phyloP scores from a whole-genome alignment of 2,329 filamentous ascomycete genomes.

The Chalaropsis thielavioides region DNA sequence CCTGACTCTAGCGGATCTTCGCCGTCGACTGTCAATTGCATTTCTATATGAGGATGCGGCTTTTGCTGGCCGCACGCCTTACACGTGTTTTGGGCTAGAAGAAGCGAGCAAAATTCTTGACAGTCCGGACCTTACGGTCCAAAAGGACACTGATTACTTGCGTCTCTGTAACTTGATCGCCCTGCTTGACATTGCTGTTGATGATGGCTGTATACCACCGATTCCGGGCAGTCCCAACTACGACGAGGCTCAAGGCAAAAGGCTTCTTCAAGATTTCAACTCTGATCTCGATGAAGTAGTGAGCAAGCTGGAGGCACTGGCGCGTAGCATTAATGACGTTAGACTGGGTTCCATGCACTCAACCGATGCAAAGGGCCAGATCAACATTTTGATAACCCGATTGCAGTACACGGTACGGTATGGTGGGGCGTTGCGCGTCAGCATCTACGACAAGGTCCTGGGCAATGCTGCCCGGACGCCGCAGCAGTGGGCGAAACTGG shows the following conservation, averaged over 20 bases:
- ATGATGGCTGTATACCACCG: constrained; percentile 34
- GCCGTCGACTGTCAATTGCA: constrained; percentile 49
- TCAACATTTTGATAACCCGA: constrained; percentile 62
- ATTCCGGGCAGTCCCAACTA: constrained; percentile 18
- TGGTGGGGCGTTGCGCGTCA: constrained; percentile 38
- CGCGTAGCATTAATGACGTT: constrained; percentile 53
- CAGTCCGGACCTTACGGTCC: constrained; percentile 37
- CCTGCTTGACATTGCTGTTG: constrained; percentile 62
- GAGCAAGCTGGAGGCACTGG: constrained; percentile 40
- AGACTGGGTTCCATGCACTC: constrained; percentile 58
- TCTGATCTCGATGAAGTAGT: constrained; percentile 53
- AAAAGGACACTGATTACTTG: constrained; percentile 47
- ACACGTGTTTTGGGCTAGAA: constrained; percentile 24
- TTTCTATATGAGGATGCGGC: constrained; percentile 42
- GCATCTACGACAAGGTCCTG: constrained; percentile 32
- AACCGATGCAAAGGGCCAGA: constrained; percentile 60
- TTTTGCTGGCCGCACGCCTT: constrained; percentile 30
- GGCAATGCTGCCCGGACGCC: neutral
- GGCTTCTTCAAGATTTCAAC: constrained; percentile 46
- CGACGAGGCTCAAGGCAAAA: constrained; percentile 20
- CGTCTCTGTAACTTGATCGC: constrained; percentile 49
- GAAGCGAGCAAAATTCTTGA: constrained; percentile 23
- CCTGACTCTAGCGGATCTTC: constrained; percentile 41
- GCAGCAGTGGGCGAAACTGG: constrained; percentile 1
- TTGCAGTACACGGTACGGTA: constrained; percentile 58